Evolutionary conservation across 495 filamentous ascomycete species (phyloP), one percentile per base, ranked within the genome.

Genomic region (Pseudotulostoma volvatum): DNA sequence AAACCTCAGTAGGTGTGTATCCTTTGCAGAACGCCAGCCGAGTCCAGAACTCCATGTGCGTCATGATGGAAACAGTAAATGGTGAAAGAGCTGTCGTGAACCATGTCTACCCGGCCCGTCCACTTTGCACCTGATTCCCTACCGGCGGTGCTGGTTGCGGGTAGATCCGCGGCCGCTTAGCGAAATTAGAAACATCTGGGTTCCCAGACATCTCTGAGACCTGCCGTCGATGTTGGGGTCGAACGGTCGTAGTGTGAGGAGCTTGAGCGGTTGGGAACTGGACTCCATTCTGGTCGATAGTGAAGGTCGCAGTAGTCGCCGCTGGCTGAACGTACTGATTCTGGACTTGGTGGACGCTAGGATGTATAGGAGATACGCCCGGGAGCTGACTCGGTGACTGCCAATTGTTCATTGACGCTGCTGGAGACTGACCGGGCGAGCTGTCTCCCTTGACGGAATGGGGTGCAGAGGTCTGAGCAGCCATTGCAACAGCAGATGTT

Each of bases 361-460:
- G 41, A 48, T 48, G 67, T 48, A 62, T 79, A 0, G 78, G 67
- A 13, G 78, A 70, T 42, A 77, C 68, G 31, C 73, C 73, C 17
- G 74, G 60, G 45, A 78, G 72, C 44, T 81, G 77, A 14, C 70
- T 64, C 0, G 81, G 79, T 16, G 81, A 83, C 53, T 84, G 77
- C 80, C 80, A 84, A 36, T 64, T 72, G 36, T 64, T 77, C 40
- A 73, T 68, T 3, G 75, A 75, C 1, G 75, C 76, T 7, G 75
- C 69, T 16, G 81, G 79, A 9, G 80, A 84, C 47, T 79, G 76
- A 41, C 76, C 79, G 5, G 84, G 84, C 17, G 84, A 85, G 34
- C 77, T 75, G 45, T 88, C 84, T 44, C 86, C 81, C 50, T 92
- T 93, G 42, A 87, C 57, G 2, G 75, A 75, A 25, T 72, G 74